Evolutionary conservation across 23 red algal genomes (phyloP).

Genomic region (Chondrus crispus): DNA sequence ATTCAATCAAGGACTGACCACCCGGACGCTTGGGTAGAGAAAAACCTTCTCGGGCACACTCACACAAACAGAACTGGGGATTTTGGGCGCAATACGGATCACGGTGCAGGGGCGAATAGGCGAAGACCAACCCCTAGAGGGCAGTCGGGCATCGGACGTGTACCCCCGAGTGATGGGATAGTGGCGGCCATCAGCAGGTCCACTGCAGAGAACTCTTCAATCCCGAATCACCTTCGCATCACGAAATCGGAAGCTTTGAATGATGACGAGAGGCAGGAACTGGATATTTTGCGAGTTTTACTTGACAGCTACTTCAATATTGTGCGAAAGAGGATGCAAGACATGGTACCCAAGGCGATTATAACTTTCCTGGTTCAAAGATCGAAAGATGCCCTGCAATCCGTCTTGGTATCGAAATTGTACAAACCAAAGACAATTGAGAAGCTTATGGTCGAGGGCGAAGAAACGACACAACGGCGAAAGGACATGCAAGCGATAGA

Average conservation of each 20-base stretch:
- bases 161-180: neutral
- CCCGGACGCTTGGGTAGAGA: conserved; percentile 68
- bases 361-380: conserved; percentile 91
- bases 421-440: conserved; percentile 80
- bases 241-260: conserved; percentile 15
- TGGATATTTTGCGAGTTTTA: conserved; percentile 86
- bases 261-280: conserved; percentile 80
- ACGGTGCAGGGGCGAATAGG: neutral
- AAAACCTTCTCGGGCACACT: conserved; percentile 54
- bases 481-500: conserved; percentile 69
- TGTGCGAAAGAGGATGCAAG: conserved; percentile 80
- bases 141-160: neutral
- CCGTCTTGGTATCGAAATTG: conserved; percentile 71
- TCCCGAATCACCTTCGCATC: conserved; percentile 29
- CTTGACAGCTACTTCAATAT: conserved; percentile 94
- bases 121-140: neutral
- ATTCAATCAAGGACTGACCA: conserved; percentile 26
- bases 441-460: conserved; percentile 71
- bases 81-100: conserved; percentile 4
- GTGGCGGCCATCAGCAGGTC: neutral
- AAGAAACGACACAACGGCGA: conserved; percentile 73
- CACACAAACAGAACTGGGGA: neutral
- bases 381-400: conserved; percentile 68
- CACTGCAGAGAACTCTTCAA: neutral
- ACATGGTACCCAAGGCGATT: conserved; percentile 94